Conservation (phyloP, 257 asterid species). For the Fraxinus anomala region DNA sequence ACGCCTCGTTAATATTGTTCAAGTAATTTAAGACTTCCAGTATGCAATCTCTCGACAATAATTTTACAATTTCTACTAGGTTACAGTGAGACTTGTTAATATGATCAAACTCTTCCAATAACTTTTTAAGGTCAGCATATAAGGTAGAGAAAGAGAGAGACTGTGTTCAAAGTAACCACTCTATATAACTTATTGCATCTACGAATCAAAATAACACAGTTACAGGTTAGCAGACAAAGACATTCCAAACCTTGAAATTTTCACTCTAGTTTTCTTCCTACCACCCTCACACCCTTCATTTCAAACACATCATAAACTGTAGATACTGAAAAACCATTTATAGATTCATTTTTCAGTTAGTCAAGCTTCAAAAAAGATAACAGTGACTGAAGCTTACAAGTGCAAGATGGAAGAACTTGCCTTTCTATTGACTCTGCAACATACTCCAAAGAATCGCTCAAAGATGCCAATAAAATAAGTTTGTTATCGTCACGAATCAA, state of each 20-base stretch:
- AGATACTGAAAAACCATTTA: not conserved
- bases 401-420: conserved; percentile 48
- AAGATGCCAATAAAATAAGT: conserved; percentile 86
- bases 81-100: not conserved
- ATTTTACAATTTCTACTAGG: not conserved
- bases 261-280: conserved; percentile 1
- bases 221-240: not conserved
- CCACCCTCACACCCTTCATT: not conserved
- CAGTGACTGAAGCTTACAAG: conserved; percentile 15
- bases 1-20: not conserved
- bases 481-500: conserved; percentile 95
- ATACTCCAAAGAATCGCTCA: conserved; percentile 96
- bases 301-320: not conserved
- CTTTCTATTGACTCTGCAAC: conserved; percentile 96
- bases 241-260: not conserved
- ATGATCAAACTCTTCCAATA: not conserved
- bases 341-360: not conserved
- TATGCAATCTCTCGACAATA: not conserved
- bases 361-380: no score
- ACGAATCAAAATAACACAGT: not conserved
- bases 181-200: not conserved
- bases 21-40: not conserved
- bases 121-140: not conserved
- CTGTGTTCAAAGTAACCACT: not conserved
- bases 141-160: not conserved